These are phyloP conservation scores for Trichoderma asperellum DNA, from an alignment of 2,329 filamentous ascomycete genomes.

Conservation along the genomic window DNA sequence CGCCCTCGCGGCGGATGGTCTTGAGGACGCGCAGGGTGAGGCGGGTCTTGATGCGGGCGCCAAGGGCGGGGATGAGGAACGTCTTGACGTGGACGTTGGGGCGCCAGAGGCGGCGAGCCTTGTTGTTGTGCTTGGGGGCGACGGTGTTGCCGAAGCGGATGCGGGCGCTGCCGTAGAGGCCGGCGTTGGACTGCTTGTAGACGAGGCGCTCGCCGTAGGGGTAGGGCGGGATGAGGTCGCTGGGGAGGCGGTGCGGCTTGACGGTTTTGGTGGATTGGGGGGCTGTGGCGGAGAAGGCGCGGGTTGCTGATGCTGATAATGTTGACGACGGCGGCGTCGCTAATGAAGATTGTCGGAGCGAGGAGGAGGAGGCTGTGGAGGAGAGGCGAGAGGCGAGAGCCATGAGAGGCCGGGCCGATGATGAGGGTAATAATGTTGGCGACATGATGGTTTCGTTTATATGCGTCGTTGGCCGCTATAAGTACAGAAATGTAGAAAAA, in stretches of 20 bases:
- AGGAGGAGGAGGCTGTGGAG: constrained; percentile 23
- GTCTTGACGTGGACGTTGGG: constrained; percentile 73
- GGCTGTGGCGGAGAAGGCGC: constrained; percentile 46
- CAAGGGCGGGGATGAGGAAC: constrained; percentile 67
- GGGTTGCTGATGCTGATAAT: constrained; percentile 19
- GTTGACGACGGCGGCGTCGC: not conserved
- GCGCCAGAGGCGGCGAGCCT: constrained; percentile 73
- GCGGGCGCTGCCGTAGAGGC: constrained; percentile 70
- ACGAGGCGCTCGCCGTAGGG: constrained; percentile 70
- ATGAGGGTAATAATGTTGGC: constrained; percentile 11
- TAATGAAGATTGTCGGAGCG: not conserved
- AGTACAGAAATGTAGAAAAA: not conserved
- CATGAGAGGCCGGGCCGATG: constrained; percentile 20
- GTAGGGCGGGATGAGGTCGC: constrained; percentile 64
- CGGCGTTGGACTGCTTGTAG: constrained; percentile 81
- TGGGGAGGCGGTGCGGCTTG: constrained; percentile 50
- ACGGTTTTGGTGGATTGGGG: constrained; percentile 47
- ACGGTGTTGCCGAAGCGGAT: constrained; percentile 83
- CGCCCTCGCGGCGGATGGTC: constrained; percentile 82
- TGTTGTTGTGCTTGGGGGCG: constrained; percentile 69
- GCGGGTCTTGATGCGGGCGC: constrained; percentile 66
- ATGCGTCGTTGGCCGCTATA: not conserved
- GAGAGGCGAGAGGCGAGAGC: constrained; percentile 23
- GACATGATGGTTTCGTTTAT: constrained; percentile 1
- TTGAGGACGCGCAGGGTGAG: constrained; percentile 71